Percentiles rank a stretch among this genome's conserved stretches.
These are phyloP conservation scores for Diaporthe destruens DNA, from an alignment of 2,329 filamentous ascomycete species.

Conservation along the genomic window DNA sequence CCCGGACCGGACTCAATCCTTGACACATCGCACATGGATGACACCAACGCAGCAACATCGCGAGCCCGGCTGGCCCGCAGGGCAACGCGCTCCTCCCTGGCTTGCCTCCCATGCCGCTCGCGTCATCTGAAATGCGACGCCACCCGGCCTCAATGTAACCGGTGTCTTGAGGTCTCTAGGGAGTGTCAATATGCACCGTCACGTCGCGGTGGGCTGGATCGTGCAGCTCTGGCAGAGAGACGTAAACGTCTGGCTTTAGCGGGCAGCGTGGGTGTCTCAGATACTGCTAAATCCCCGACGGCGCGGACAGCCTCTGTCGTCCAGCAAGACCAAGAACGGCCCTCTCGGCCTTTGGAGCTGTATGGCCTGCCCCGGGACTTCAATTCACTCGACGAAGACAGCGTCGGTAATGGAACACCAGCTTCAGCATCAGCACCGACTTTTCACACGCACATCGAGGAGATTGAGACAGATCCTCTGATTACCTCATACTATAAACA, in stretches of 20 bases:
- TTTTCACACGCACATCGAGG: not conserved
- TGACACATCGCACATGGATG: not conserved
- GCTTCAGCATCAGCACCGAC: no score
- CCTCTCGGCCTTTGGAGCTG: not conserved
- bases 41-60: not conserved
- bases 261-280: not conserved
- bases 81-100: conserved; percentile 7
- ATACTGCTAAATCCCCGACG: not conserved
- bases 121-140: conserved; percentile 23
- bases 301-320: not conserved
- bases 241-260: not conserved
- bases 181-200: conserved; percentile 15
- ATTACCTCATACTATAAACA: conserved; percentile 13
- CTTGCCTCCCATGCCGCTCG: conserved; percentile 13
- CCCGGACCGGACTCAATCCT: no score
- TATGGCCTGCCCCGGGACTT: not conserved
- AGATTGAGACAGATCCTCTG: conserved; percentile 4
- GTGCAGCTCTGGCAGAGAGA: conserved; percentile 18
- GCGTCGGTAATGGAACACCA: not conserved
- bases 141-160: not conserved
- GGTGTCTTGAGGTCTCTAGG: conserved; percentile 7
- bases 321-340: not conserved
- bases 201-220: conserved; percentile 14
- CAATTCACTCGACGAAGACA: no score
- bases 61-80: conserved; percentile 9